Evolutionary conservation across 2,329 filamentous ascomycete genomes (phyloP).

Genomic region (Diaporthe australafricana): DNA sequence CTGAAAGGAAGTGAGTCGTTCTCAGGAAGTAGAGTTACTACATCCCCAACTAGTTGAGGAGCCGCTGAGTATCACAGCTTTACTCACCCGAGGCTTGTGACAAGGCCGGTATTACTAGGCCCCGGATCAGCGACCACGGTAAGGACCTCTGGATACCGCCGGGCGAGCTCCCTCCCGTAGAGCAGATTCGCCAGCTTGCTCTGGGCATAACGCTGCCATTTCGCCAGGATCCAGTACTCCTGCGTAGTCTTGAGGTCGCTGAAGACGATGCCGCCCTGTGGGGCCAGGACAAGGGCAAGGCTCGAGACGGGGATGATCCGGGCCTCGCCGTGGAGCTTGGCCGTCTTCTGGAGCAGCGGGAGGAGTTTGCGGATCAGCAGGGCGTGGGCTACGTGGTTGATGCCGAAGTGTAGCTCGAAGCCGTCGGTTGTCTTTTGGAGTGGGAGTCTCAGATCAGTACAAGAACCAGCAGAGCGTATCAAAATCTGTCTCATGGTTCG

Average conservation of each 20-base stretch:
- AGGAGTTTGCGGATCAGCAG: slow-evolving; percentile 46
- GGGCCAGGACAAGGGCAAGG: slow-evolving; percentile 15
- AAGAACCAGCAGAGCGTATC: too few relatives aligned
- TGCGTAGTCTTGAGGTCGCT: slow-evolving; percentile 43
- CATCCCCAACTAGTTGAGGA: too few relatives aligned
- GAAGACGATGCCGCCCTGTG: slow-evolving; percentile 39
- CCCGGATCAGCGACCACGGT: slow-evolving; percentile 44
- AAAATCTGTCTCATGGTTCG: too few relatives aligned
- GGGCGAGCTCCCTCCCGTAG: slow-evolving; percentile 44
- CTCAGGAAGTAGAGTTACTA: too few relatives aligned
- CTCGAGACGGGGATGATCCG: slow-evolving; percentile 29
- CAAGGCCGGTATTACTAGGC: slow-evolving; percentile 39
- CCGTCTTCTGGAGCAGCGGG: slow-evolving; percentile 45
- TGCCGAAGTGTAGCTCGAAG: slow-evolving; percentile 61
- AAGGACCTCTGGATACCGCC: slow-evolving; percentile 42
- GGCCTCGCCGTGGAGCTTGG: slow-evolving; percentile 32
- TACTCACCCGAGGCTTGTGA: slow-evolving; percentile 20
- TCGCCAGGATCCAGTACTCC: slow-evolving; percentile 35
- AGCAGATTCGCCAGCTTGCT: slow-evolving; percentile 48
- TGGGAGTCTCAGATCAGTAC: slow-evolving; percentile 1
- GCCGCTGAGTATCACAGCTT: too few relatives aligned
- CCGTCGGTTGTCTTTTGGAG: slow-evolving; percentile 52
- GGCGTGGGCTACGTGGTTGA: slow-evolving; percentile 62
- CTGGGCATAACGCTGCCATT: slow-evolving; percentile 45
- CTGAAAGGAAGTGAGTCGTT: background rate